These are phyloP conservation scores for Camellia granthamiana DNA, from an alignment of 148 eudicot genomes.

Conservation along the genomic window DNA sequence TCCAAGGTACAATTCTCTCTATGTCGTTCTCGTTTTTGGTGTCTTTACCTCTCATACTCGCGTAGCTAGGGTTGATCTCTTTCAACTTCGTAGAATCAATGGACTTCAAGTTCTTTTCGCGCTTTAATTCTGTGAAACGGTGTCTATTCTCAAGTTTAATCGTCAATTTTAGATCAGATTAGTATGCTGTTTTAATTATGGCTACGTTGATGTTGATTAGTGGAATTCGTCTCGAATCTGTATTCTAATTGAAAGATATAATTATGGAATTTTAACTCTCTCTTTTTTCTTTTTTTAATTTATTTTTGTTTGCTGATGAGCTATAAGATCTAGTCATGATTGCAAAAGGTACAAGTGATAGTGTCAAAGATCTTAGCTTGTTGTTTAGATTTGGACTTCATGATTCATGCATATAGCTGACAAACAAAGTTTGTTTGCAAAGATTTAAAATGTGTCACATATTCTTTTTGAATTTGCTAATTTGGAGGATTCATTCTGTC, in stretches of 20 bases:
- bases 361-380: not conserved
- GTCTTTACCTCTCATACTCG: no score
- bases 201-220: not conserved
- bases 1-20: slow-evolving; percentile 50
- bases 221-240: not conserved
- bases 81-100: not conserved
- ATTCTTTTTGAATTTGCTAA: not conserved
- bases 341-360: not conserved
- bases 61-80: not conserved
- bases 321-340: not conserved
- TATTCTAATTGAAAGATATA: not conserved
- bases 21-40: not conserved
- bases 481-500: not conserved
- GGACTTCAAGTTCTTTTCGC: not conserved
- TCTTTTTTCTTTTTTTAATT: not conserved
- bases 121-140: not conserved
- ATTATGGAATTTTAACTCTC: not conserved
- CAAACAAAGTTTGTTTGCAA: slow-evolving; percentile 5
- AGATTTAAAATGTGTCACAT: not conserved
- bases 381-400: not conserved
- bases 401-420: not conserved
- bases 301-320: not conserved
- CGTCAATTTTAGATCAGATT: not conserved
- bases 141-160: not conserved
- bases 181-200: not conserved